Evolutionary conservation across 768 basidiomycete genomes (phyloP).

Genomic region (Royoungia palumana): DNA sequence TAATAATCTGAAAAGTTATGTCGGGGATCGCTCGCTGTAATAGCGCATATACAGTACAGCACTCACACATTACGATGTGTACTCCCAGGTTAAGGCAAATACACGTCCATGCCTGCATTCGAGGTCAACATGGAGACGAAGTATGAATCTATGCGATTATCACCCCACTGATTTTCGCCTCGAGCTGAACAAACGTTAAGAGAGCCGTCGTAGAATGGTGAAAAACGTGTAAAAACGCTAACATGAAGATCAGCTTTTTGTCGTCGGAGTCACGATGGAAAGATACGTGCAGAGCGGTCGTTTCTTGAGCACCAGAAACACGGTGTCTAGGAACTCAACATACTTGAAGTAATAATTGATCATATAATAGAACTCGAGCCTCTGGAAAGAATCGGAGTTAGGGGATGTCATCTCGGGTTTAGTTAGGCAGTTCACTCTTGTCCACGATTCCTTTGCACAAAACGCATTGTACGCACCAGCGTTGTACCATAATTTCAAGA

Average conservation of each 20-base stretch:
- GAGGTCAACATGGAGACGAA: background rate
- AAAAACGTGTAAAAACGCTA: constrained; percentile 96
- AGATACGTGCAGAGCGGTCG: constrained; percentile 77
- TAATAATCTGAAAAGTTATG: constrained; percentile 73
- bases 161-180: constrained; percentile 86
- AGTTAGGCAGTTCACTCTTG: constrained; percentile 55
- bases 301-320: constrained; percentile 96
- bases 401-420: background rate
- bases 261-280: background rate
- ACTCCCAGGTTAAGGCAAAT: constrained; percentile 85
- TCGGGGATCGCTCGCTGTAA: background rate
- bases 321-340: constrained; percentile 89
- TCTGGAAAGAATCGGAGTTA: constrained; percentile 40
- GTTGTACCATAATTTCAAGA: constrained; percentile 66
- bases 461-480: constrained; percentile 72
- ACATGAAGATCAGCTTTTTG: background rate
- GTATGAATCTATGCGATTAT: background rate
- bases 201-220: constrained; percentile 95
- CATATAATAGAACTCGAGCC: constrained; percentile 93
- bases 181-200: constrained; percentile 87
- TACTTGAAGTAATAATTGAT: constrained; percentile 98
- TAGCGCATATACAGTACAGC: background rate
- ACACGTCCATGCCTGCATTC: constrained; percentile 78
- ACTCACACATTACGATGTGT: constrained; percentile 94
- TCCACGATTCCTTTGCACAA: constrained; percentile 76